Conservation (phyloP, 805 yeast species). For the Sungouiozyma ichnusensis region DNA sequence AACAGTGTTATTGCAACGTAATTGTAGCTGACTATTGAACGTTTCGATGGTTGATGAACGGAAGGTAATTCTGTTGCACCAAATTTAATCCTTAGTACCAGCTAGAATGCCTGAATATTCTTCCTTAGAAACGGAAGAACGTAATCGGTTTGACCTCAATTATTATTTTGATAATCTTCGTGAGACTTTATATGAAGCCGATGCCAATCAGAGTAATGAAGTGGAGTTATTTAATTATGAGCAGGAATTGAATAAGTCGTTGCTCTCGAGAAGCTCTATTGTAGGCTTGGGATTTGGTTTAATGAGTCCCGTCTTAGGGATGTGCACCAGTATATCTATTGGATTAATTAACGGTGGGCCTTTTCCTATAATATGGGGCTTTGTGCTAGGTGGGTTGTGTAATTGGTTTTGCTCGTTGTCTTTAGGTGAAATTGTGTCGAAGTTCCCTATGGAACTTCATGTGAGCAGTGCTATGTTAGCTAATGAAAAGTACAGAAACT, state of each 20-base stretch:
- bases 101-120: neutral
- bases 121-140: neutral
- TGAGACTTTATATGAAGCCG: conserved; percentile 30
- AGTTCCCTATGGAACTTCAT: conserved; percentile 68
- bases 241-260: conserved; percentile 55
- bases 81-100: neutral
- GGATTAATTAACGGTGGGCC: conserved; percentile 71
- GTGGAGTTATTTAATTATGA: conserved; percentile 67
- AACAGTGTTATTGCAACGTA: too few species aligned
- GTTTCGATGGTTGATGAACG: neutral
- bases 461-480: conserved; percentile 68
- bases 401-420: conserved; percentile 59
- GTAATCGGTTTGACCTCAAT: conserved; percentile 10
- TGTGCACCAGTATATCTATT: conserved; percentile 62
- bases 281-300: conserved; percentile 71
- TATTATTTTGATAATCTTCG: conserved; percentile 23
- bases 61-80: neutral
- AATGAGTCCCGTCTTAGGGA: conserved; percentile 75
- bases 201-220: conserved; percentile 41
- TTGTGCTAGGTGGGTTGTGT: conserved; percentile 54
- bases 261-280: conserved; percentile 54
- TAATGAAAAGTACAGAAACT: conserved; percentile 42
- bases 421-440: conserved; percentile 66
- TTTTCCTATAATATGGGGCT: conserved; percentile 66
- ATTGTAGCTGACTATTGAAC: too few species aligned